phyloP scores from a whole-genome alignment of 768 basidiomycete genomes.

The Kwoniella shandongensis region DNA sequence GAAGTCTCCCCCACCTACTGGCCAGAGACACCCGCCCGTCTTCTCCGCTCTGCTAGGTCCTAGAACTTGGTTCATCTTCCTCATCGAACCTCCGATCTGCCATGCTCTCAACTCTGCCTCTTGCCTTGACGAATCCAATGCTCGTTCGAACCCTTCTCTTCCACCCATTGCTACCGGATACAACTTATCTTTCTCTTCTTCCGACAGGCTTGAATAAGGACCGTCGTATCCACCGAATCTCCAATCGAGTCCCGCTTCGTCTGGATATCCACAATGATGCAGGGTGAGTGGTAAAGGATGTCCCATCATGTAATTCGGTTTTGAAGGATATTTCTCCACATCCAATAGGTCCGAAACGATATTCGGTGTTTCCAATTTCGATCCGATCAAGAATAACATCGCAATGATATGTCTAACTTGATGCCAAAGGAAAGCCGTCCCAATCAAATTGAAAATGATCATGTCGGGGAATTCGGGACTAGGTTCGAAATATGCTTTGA shows the following conservation, averaged over 20 bases:
- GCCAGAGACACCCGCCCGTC: slow-evolving; percentile 57
- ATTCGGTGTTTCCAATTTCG: slow-evolving; percentile 70
- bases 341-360: slow-evolving; percentile 75
- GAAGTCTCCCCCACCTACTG: slow-evolving; percentile 72
- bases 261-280: slow-evolving; percentile 79
- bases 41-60: slow-evolving; percentile 53
- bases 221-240: slow-evolving; percentile 60
- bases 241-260: slow-evolving; percentile 64
- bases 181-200: slow-evolving; percentile 21
- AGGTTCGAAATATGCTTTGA: slow-evolving; percentile 58
- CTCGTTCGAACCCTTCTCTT: slow-evolving; percentile 31
- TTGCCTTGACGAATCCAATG: slow-evolving; percentile 30
- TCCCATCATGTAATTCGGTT: slow-evolving; percentile 92
- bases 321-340: slow-evolving; percentile 57
- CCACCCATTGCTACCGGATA: slow-evolving; percentile 23
- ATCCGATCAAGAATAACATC: slow-evolving; percentile 80
- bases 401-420: slow-evolving; percentile 96
- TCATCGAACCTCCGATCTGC: slow-evolving; percentile 64
- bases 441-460: slow-evolving; percentile 79
- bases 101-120: slow-evolving; percentile 58
- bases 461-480: slow-evolving; percentile 32
- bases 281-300: slow-evolving; percentile 85
- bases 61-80: slow-evolving; percentile 66
- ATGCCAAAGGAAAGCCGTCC: slow-evolving; percentile 88
- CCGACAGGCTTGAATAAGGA: slow-evolving; percentile 19